These are phyloP conservation scores for Monilinia laxa DNA, from an alignment of 2,329 filamentous ascomycete genomes.

Conservation along the genomic window DNA sequence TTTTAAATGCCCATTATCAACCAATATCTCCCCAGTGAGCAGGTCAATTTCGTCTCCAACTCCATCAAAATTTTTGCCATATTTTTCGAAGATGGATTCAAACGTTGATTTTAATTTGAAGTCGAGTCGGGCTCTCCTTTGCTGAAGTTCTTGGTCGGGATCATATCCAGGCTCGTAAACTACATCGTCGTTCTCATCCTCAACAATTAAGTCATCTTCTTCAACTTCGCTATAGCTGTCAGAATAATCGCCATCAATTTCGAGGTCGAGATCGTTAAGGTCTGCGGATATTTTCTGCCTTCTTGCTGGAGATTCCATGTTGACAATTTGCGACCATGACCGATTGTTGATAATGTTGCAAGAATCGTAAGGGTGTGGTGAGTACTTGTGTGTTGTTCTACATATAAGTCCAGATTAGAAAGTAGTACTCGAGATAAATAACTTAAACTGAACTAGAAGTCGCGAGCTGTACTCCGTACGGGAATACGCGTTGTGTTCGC, in stretches of 20 bases:
- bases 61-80: slow-evolving; percentile 76
- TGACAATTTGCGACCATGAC: slow-evolving; percentile 11
- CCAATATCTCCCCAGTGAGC: slow-evolving; percentile 74
- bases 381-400: neutral
- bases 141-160: slow-evolving; percentile 57
- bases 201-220: slow-evolving; percentile 23
- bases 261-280: slow-evolving; percentile 26
- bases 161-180: slow-evolving; percentile 44
- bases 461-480: slow-evolving; percentile 5
- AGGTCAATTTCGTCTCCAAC: slow-evolving; percentile 90
- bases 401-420: neutral
- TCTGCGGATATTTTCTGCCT: slow-evolving; percentile 55
- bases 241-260: slow-evolving; percentile 27
- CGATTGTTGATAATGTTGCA: neutral
- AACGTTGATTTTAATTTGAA: slow-evolving; percentile 77
- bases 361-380: neutral
- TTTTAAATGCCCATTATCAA: slow-evolving; percentile 83
- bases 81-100: slow-evolving; percentile 87
- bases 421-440: neutral
- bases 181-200: slow-evolving; percentile 26
- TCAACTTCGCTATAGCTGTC: slow-evolving; percentile 26
- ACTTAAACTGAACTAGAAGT: neutral
- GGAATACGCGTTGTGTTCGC: slow-evolving; percentile 12
- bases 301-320: slow-evolving; percentile 62
- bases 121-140: slow-evolving; percentile 65